A percentile compares a stretch with the other conserved stretches of the same genome.
Conservation (phyloP, 495 filamentous ascomycete genomes). For the Aspergillus ostianus region DNA sequence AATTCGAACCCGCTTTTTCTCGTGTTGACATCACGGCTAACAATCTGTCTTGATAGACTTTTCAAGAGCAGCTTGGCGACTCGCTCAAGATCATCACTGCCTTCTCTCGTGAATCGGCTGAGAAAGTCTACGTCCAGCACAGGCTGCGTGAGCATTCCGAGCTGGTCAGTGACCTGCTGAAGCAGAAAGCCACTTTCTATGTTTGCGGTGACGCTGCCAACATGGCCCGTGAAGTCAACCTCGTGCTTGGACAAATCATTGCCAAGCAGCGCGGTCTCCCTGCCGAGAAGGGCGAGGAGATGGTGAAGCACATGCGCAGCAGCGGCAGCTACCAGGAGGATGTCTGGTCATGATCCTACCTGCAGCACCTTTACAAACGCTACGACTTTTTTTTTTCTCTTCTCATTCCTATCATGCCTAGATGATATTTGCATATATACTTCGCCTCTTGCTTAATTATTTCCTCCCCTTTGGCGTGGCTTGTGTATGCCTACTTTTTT, state of each 20-base stretch:
- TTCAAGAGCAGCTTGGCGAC: constrained; percentile 77
- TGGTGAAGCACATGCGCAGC: constrained; percentile 92
- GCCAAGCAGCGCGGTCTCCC: constrained; percentile 75
- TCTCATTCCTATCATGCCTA: constrained; percentile 25
- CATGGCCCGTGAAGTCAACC: constrained; percentile 97
- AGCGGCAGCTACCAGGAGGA: constrained; percentile 97
- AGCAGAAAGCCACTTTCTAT: constrained; percentile 93
- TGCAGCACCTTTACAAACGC: constrained; percentile 16
- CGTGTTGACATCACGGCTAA: constrained; percentile 3
- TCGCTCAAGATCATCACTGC: constrained; percentile 85
- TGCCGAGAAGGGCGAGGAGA: constrained; percentile 84
- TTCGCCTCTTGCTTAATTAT: constrained; percentile 23
- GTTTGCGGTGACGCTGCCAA: constrained; percentile 97
- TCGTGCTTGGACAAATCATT: constrained; percentile 79
- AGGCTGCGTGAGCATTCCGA: constrained; percentile 76
- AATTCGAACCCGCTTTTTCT: not conserved
- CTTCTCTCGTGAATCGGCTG: constrained; percentile 75
- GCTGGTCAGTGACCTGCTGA: constrained; percentile 83
- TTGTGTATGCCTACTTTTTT: constrained; percentile 28
- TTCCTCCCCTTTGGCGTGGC: constrained; percentile 19
- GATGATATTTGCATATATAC: constrained; percentile 40
- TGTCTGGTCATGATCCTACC: constrained; percentile 72
- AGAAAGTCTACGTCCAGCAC: constrained; percentile 98
- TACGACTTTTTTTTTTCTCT: constrained; percentile 18
- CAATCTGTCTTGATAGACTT: constrained; percentile 55